Percentiles rank a stretch among this genome's conserved stretches.
These are phyloP conservation scores for Suillus subalutaceus DNA, from an alignment of 768 basidiomycete genomes.

Conservation along the genomic window DNA sequence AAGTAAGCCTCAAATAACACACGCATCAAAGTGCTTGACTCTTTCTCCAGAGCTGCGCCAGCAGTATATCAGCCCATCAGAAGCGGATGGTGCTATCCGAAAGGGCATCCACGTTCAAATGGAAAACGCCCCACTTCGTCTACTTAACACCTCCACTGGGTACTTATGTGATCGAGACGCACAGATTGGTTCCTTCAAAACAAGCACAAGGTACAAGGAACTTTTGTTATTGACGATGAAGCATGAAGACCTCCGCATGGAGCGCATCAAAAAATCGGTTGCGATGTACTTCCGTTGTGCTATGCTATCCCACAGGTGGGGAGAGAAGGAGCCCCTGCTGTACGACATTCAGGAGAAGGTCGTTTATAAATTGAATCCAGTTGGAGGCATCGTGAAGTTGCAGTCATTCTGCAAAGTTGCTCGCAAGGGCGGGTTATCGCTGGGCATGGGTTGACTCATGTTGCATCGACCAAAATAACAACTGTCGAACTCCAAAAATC, in stretches of 20 bases:
- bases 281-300: slow-evolving; percentile 1
- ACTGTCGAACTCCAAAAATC: slow-evolving; percentile 12
- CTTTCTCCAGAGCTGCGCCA: neutral
- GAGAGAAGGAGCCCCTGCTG: slow-evolving; percentile 7
- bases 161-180: slow-evolving; percentile 8
- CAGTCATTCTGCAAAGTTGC: slow-evolving; percentile 15
- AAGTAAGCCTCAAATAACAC: neutral
- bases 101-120: neutral
- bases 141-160: slow-evolving; percentile 12
- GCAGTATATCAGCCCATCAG: neutral
- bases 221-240: neutral
- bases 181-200: neutral
- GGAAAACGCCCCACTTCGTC: slow-evolving; percentile 10
- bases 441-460: slow-evolving; percentile 16
- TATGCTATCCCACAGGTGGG: slow-evolving; percentile 10
- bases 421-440: slow-evolving; percentile 14
- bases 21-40: neutral
- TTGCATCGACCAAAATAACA: slow-evolving; percentile 14
- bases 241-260: neutral
- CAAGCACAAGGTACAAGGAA: slow-evolving; percentile 1
- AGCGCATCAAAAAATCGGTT: slow-evolving; percentile 2
- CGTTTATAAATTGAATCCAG: neutral
- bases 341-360: slow-evolving; percentile 5
- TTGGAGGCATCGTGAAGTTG: neutral
- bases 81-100: neutral